Evolutionary conservation across 2,329 filamentous ascomycete genomes (phyloP).

Genomic region (Juglanconis juglandina): DNA sequence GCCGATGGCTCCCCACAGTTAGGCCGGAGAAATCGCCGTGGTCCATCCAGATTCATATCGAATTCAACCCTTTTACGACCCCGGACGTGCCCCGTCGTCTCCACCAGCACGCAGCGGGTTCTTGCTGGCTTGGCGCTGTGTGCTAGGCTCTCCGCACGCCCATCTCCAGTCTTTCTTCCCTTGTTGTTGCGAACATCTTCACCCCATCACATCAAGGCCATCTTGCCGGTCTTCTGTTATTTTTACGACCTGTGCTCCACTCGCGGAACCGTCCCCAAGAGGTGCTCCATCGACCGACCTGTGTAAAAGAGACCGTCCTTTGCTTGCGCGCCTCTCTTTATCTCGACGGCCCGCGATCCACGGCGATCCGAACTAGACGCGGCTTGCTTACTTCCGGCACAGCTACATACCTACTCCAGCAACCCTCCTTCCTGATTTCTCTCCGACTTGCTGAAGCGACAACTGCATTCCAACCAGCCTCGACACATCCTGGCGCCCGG

Average conservation of each 20-base stretch:
- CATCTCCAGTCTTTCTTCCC: slow-evolving; percentile 20
- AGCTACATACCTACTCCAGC: not conserved
- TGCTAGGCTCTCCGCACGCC: slow-evolving; percentile 11
- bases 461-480: not conserved
- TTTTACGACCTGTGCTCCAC: not conserved
- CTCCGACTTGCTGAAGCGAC: not conserved
- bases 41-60: slow-evolving; percentile 35
- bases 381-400: slow-evolving; percentile 1
- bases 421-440: not conserved
- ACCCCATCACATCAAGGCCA: too few species aligned
- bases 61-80: slow-evolving; percentile 17
- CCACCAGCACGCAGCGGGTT: slow-evolving; percentile 3
- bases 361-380: not conserved
- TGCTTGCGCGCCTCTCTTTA: not conserved
- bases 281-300: not conserved
- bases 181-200: slow-evolving; percentile 6
- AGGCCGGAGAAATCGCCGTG: slow-evolving; percentile 56
- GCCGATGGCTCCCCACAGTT: slow-evolving; percentile 49
- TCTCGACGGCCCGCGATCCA: not conserved
- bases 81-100: slow-evolving; percentile 13
- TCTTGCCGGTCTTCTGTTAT: not conserved
- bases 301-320: not conserved
- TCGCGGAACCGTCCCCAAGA: not conserved
- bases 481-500: not conserved
- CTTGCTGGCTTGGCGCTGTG: not conserved